Base-by-base conservation (phyloP, 2,329 filamentous ascomycete genomes). In the Pyrenophora teres region DNA sequence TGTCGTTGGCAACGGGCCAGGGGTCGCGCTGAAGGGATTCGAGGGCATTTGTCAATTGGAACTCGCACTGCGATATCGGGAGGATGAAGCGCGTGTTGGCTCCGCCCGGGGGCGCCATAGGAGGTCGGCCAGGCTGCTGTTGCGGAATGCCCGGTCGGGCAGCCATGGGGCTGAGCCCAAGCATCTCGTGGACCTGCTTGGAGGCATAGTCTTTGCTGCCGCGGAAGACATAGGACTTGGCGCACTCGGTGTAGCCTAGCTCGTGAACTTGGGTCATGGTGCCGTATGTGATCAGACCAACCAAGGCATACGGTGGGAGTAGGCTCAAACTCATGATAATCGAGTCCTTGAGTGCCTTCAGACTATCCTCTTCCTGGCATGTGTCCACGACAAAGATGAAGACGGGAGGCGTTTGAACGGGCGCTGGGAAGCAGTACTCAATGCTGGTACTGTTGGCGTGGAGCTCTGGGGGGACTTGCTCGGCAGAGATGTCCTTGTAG, bases 131-230 rank as follows among this genome's bases (percentile, higher is more conserved):
- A 40, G 89, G 87, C 65, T 88, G 87, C 65, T 88, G 87, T 52
- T 85, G 85, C 76, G 89, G 85, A 70, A 83, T 78, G 40, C 64
- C 67, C 19, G 92, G 91, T 60, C 94, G 86, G 58, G 91, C 74
- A 31, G 86, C 85, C 19, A 89, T 81, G 16, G 88, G 83, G 40
- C 87, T 81, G 47, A 97, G 81, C 23, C 92, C 94, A 43, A 99
- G 87, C 94, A 99, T 99, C 71, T 99, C 94, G 75, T 97, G 93
- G n/a, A 99, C 92, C 73, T 97, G 92, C 78, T 97, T 97, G 46
- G 92, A 90, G n/a, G 87, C 83, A 75, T 99, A 99, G 69, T 99
- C 94, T 80, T 97, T 99, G 81, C 87, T 97, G 33, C 94, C 94
- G 50, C 93, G 86, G 82, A 99, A 99, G 36, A 99, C 94, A 69